Conservation (phyloP, 208 protist species). For the Leishmania amazonensis region DNA sequence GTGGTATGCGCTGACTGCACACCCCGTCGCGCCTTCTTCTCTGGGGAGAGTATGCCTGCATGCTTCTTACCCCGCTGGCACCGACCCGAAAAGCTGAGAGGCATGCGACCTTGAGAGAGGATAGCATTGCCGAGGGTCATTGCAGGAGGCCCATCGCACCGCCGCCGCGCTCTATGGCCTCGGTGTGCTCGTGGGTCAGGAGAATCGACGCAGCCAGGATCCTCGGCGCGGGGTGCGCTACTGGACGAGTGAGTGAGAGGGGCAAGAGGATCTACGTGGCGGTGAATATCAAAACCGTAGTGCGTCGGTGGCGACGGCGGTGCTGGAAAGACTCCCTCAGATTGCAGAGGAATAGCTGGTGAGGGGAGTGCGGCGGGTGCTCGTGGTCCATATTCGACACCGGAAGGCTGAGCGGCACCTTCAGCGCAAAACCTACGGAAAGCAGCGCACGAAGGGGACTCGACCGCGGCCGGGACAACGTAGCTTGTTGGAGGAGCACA, state of each 20-base stretch:
- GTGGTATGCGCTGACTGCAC: not conserved
- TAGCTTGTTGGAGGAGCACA: not conserved
- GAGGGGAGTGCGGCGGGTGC: not conserved
- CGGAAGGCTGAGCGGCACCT: no score
- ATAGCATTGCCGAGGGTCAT: slow-evolving; percentile 1
- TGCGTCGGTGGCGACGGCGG: slow-evolving; percentile 10
- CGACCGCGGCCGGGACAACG: not conserved
- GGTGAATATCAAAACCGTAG: slow-evolving; percentile 13
- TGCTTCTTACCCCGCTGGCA: not conserved
- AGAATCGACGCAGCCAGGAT: not conserved
- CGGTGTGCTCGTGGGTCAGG: not conserved
- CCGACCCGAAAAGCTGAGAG: slow-evolving; percentile 2
- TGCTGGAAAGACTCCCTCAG: not conserved
- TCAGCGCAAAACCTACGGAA: not conserved
- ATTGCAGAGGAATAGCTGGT: not conserved
- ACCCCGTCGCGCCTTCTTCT: not conserved
- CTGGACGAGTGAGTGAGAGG: not conserved
- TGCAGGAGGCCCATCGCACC: not conserved
- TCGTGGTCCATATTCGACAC: not conserved
- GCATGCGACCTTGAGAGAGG: slow-evolving; percentile 7
- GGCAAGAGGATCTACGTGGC: slow-evolving; percentile 17
- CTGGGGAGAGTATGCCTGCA: no score
- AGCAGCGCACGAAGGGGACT: not conserved
- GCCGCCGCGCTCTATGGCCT: not conserved
- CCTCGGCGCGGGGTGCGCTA: no score